Conservation (phyloP, 306 rosid genomes). For the Casuarina equisetifolia region DNA sequence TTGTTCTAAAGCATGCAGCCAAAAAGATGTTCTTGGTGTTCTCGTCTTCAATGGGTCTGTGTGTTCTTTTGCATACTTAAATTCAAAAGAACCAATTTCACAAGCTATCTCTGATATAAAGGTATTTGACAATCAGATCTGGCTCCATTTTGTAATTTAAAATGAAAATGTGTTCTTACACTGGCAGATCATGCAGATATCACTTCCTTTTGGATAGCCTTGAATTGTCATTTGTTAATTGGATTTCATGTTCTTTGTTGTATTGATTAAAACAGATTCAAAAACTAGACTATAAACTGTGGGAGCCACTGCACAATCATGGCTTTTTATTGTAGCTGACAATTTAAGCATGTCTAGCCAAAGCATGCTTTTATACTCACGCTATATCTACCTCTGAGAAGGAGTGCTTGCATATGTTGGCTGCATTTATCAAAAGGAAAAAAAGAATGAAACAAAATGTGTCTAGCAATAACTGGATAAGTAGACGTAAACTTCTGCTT, state of each 20-base stretch:
- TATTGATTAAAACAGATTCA: background rate
- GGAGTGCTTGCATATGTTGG: background rate
- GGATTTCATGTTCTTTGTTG: slow-evolving; percentile 10
- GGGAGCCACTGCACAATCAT: background rate
- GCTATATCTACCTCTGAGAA: background rate
- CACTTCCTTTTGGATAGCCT: slow-evolving; percentile 5
- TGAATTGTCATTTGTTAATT: slow-evolving; percentile 11
- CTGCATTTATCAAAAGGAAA: background rate
- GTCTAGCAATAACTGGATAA: background rate
- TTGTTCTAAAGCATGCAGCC: slow-evolving; percentile 67
- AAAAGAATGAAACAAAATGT: background rate
- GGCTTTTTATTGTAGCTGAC: background rate
- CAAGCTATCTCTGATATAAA: slow-evolving; percentile 75
- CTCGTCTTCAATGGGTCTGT: slow-evolving; percentile 64
- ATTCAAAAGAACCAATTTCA: slow-evolving; percentile 71
- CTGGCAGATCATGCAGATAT: slow-evolving; percentile 13
- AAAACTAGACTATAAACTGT: background rate
- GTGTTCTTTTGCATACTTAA: slow-evolving; percentile 82
- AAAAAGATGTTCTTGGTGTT: slow-evolving; percentile 61
- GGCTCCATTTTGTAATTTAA: background rate
- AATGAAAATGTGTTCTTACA: slow-evolving; percentile 1
- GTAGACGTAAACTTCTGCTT: background rate
- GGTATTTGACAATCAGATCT: slow-evolving; percentile 41
- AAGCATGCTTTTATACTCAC: background rate
- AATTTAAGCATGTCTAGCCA: background rate